Percentiles rank a stretch among this genome's conserved stretches.
phyloP scores from a whole-genome alignment of 192 early-diverging fungal genomes.

The Diversispora epigaea region DNA sequence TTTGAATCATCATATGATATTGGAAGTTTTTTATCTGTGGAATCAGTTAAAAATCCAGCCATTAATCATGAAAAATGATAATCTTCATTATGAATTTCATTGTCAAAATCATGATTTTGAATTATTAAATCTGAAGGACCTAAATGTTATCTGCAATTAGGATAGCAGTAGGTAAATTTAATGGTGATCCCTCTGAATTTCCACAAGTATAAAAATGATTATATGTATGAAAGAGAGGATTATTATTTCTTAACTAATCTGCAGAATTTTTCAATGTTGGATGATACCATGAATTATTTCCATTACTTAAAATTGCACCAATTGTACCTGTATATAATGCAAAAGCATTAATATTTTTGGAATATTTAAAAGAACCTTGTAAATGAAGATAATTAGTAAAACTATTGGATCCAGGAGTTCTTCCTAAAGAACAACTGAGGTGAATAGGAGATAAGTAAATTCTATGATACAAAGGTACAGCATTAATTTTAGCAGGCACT shows the following conservation, averaged over 20 bases:
- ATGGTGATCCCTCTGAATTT: background rate
- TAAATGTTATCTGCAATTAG: background rate
- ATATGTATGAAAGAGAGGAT: background rate
- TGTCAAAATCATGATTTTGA: background rate
- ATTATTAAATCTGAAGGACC: background rate
- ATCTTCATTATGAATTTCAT: constrained; percentile 10
- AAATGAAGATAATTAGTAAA: background rate
- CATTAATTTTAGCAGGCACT: background rate
- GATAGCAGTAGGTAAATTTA: background rate
- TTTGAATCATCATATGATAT: no score
- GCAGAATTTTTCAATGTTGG: background rate
- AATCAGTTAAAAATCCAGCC: no score
- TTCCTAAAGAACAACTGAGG: background rate
- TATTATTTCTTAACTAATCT: background rate
- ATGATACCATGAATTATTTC: background rate
- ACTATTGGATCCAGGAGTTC: background rate
- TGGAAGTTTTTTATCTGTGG: no score
- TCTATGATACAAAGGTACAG: background rate
- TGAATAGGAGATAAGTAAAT: background rate
- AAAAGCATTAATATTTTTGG: background rate
- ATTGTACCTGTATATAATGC: background rate
- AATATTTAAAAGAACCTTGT: background rate
- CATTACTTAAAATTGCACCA: background rate
- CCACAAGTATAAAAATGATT: background rate
- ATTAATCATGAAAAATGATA: background rate